Conservation (phyloP, 306 rosid species). For the Herpetospermum pedunculosum region DNA sequence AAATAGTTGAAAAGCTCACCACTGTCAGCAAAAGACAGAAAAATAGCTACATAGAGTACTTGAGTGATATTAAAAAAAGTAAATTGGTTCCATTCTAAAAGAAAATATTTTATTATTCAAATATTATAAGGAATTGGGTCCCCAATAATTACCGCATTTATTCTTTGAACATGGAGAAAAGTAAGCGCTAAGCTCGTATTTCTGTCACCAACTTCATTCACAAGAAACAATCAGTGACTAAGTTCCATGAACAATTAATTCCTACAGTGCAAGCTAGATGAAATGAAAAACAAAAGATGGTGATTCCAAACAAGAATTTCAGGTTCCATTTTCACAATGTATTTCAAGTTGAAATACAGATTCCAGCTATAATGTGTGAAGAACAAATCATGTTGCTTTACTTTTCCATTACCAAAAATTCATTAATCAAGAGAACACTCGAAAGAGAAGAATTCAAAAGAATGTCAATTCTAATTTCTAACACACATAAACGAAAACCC, state of each 20-base stretch:
- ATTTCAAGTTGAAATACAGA: not conserved
- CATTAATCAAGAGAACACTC: not conserved
- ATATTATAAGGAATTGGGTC: not conserved
- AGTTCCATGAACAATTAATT: not conserved
- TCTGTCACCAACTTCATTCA: not conserved
- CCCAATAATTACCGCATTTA: not conserved
- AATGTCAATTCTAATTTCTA: not conserved
- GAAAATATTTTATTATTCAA: not conserved
- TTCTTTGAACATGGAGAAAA: not conserved
- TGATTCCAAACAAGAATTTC: not conserved
- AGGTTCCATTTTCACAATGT: not conserved
- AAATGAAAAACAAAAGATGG: not conserved
- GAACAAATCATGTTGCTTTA: not conserved
- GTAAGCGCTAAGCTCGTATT: not conserved
- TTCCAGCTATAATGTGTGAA: not conserved
- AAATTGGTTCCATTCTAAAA: not conserved
- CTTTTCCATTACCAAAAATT: not conserved
- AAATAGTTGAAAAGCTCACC: not conserved
- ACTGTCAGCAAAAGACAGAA: not conserved
- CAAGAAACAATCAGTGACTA: not conserved
- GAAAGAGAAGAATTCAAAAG: not conserved
- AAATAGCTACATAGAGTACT: not conserved
- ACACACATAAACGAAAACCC: not conserved
- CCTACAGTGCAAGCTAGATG: not conserved
- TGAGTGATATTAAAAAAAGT: slow-evolving; percentile 1